A percentile compares a stretch with the other conserved stretches of the same genome.
These are phyloP conservation scores for Drosera spatulata DNA, from an alignment of 179 eudicot species.

Conservation along the genomic window DNA sequence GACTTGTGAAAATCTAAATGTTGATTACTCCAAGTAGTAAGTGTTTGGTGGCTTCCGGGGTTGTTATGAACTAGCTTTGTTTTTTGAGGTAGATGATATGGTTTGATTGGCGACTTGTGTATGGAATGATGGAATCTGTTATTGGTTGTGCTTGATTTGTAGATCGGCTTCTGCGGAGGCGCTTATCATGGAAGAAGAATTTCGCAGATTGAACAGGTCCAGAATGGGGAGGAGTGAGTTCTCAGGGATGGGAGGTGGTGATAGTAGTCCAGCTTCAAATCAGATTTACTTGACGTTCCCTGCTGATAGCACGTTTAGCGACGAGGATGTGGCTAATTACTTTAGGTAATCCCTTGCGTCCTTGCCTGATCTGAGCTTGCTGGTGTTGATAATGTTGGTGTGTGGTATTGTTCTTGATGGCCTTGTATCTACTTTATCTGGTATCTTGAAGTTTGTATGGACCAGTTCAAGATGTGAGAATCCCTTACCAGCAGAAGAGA, in stretches of 20 bases:
- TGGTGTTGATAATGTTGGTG: no score
- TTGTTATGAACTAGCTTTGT: background rate
- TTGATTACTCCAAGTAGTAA: no score
- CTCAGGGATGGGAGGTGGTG: constrained; percentile 35
- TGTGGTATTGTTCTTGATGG: no score
- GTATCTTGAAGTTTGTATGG: constrained; percentile 46
- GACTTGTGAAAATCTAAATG: no score
- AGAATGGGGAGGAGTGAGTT: constrained; percentile 55
- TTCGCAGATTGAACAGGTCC: constrained; percentile 35
- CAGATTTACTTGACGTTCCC: constrained; percentile 24
- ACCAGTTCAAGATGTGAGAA: constrained; percentile 90
- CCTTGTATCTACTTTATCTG: background rate
- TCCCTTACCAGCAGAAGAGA: constrained; percentile 85
- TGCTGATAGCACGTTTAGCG: constrained; percentile 90
- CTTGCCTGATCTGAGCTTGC: background rate
- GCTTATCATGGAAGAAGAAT: constrained; percentile 60
- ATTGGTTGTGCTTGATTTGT: constrained; percentile 9
- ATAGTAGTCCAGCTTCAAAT: constrained; percentile 31
- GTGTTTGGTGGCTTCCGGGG: no score
- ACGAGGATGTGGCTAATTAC: constrained; percentile 78
- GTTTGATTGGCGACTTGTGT: background rate
- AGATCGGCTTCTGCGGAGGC: constrained; percentile 59
- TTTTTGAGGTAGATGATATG: background rate
- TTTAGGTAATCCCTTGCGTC: constrained; percentile 33
- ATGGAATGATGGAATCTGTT: background rate